Evolutionary conservation across 805 yeast genomes (phyloP).

Genomic region (Kodamaea leandrae): DNA sequence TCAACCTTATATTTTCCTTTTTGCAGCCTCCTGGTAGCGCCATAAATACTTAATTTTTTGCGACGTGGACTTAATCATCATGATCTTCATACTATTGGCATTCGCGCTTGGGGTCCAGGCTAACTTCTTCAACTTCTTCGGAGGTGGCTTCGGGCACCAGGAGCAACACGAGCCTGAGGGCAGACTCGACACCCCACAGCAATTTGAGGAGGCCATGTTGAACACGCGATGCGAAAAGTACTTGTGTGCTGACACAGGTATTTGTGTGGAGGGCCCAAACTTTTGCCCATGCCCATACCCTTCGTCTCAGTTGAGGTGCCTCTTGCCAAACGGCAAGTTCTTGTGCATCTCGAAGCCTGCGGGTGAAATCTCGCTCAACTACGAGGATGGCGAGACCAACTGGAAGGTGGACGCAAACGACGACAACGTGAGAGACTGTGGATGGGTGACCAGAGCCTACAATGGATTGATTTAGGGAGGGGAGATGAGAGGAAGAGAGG

Average conservation of each 20-base stretch:
- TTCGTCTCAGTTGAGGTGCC: slow-evolving; percentile 77
- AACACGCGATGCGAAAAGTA: slow-evolving; percentile 56
- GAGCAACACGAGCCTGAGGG: slow-evolving; percentile 24
- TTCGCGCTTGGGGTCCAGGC: slow-evolving; percentile 21
- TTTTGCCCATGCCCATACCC: slow-evolving; percentile 94
- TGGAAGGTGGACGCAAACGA: slow-evolving; percentile 50
- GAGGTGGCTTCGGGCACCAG: slow-evolving; percentile 16
- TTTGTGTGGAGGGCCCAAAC: slow-evolving; percentile 64
- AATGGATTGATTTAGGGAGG: slow-evolving; percentile 39
- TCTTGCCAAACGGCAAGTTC: slow-evolving; percentile 64
- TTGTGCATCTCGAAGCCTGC: slow-evolving; percentile 86
- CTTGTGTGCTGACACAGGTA: slow-evolving; percentile 78
- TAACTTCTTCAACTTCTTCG: slow-evolving; percentile 35
- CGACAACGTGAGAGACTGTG: slow-evolving; percentile 67
- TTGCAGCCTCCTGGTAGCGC: slow-evolving; percentile 6
- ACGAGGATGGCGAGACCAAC: slow-evolving; percentile 42
- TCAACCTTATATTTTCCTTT: slow-evolving; percentile 5
- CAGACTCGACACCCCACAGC: slow-evolving; percentile 27
- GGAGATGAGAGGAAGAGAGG: not conserved
- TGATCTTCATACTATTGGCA: not conserved
- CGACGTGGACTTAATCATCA: slow-evolving; percentile 4
- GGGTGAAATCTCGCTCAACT: slow-evolving; percentile 28
- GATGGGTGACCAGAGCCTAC: slow-evolving; percentile 77
- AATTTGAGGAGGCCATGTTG: slow-evolving; percentile 38
- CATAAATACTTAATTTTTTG: slow-evolving; percentile 4